phyloP scores from a whole-genome alignment of 2,329 filamentous ascomycete species.

The Hymenoscyphus infarciens region DNA sequence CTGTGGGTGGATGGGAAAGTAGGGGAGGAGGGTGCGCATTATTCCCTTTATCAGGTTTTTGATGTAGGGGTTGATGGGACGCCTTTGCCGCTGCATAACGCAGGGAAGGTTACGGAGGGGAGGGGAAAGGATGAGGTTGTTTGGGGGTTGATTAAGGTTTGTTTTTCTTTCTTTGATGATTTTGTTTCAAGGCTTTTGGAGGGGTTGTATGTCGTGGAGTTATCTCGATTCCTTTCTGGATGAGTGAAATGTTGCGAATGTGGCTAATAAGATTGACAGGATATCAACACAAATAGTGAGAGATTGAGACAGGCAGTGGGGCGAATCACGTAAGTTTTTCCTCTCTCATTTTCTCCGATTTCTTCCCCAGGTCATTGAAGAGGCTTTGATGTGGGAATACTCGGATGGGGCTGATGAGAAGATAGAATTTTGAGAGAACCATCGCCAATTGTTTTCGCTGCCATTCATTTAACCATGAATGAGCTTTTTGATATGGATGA shows the following conservation, averaged over 20 bases:
- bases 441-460: slow-evolving; percentile 56
- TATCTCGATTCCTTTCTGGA: no score
- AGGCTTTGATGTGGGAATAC: no score
- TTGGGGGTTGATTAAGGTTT: slow-evolving; percentile 11
- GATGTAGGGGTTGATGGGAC: slow-evolving; percentile 14
- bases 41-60: slow-evolving; percentile 13
- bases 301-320: slow-evolving; percentile 10
- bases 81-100: slow-evolving; percentile 9
- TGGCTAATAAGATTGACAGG: slow-evolving; percentile 3
- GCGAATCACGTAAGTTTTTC: slow-evolving; percentile 9
- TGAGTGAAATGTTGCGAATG: no score
- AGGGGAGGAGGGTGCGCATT: slow-evolving; percentile 10
- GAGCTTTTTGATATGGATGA: slow-evolving; percentile 60
- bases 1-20: neutral
- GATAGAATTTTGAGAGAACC: slow-evolving; percentile 53
- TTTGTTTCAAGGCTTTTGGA: no score
- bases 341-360: neutral
- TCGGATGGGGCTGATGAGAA: neutral
- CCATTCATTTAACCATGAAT: slow-evolving; percentile 55
- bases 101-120: neutral
- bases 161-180: no score
- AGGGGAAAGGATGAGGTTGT: slow-evolving; percentile 10
- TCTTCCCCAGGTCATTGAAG: no score
- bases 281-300: slow-evolving; percentile 9
- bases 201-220: no score